Evolutionary conservation across 2,329 filamentous ascomycete genomes (phyloP), one percentile per base, ranked within the genome.

Genomic region (Exophiala aquamarina): DNA sequence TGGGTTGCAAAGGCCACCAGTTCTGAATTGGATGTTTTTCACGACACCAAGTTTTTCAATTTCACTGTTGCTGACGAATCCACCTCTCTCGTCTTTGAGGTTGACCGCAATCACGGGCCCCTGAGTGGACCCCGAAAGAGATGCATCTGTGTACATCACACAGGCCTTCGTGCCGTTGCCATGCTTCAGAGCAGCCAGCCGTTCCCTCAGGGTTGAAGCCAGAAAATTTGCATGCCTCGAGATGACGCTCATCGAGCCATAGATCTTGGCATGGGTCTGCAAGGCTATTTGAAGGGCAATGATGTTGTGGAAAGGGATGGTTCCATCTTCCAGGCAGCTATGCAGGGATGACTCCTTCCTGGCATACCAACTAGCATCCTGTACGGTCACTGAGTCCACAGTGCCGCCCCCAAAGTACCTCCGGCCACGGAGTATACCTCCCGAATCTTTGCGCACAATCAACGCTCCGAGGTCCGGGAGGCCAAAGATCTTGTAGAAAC

Each of bases 401-500:
- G 92, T 97, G 3, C 93, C 93, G 5, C 92, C 93, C 4, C 92
- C 92, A 68, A 98, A 98, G 61, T 94, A 98, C 52, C 73, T 83
- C 50, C 89, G 81, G 33, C 74, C 72, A 23, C 78, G 71, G 37
- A 95, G 83, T 3, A 85, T 63, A 31, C 76, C 65, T 5, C 79
- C 81, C 10, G 87, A 80, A 23, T 80, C 75, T 58, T 88, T 90
- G 33, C 86, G 82, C 10, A 97, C 82, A 21, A 97, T 82, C 48
- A 98, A 70, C 1, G 84, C 90, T 2, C 92, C 92, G 2, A 97
- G 73, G 63, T 97, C 89, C 0, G 92, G 92, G 56, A 96, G 96
- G 1, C 93, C 92, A 65, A 97, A 97, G n/a, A 96, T 91, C 66
- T 97, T 98, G 71, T 96, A 94, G 55, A 97, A 83, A 66, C 91